Percentiles rank a stretch among this genome's conserved stretches.
phyloP scores from a whole-genome alignment of 2,329 filamentous ascomycete genomes.

The Capronia epimyces region DNA sequence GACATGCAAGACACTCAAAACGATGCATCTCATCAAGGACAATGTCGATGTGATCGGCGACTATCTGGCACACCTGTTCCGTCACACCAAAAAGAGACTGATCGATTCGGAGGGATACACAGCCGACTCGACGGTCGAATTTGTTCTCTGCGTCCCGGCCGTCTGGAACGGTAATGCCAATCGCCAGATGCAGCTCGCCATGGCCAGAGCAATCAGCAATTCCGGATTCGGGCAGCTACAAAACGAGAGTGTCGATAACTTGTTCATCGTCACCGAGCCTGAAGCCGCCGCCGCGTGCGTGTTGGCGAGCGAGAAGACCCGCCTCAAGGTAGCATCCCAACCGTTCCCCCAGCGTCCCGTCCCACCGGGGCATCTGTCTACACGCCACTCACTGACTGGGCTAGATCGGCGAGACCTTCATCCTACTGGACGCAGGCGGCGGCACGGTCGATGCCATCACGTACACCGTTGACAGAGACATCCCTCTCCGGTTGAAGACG shows the following conservation, averaged over 20 bases:
- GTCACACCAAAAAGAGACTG: background rate
- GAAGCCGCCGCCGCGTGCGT: constrained; percentile 19
- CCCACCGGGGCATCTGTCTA: too few species aligned
- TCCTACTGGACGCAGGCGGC: constrained; percentile 95
- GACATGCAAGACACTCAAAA: too few species aligned
- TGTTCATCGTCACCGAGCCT: constrained; percentile 22
- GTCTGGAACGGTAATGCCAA: constrained; percentile 62
- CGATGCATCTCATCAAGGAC: too few species aligned
- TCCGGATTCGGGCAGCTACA: constrained; percentile 88
- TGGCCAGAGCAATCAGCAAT: constrained; percentile 52
- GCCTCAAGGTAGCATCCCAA: too few species aligned
- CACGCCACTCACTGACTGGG: constrained; percentile 70
- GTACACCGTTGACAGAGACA: constrained; percentile 9
- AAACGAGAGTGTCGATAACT: constrained; percentile 84
- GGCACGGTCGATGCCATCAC: constrained; percentile 71
- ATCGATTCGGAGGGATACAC: background rate
- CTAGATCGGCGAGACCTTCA: constrained; percentile 51
- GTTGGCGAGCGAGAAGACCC: background rate
- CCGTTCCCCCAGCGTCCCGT: too few species aligned
- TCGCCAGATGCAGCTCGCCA: constrained; percentile 6
- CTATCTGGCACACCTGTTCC: background rate
- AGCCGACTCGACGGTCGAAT: constrained; percentile 1
- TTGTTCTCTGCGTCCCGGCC: constrained; percentile 60
- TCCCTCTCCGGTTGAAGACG: constrained; percentile 12
- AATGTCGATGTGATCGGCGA: too few species aligned